Evolutionary conservation across 352 stramenopile species (phyloP).

Genomic region (Saprolegnia diclina): DNA sequence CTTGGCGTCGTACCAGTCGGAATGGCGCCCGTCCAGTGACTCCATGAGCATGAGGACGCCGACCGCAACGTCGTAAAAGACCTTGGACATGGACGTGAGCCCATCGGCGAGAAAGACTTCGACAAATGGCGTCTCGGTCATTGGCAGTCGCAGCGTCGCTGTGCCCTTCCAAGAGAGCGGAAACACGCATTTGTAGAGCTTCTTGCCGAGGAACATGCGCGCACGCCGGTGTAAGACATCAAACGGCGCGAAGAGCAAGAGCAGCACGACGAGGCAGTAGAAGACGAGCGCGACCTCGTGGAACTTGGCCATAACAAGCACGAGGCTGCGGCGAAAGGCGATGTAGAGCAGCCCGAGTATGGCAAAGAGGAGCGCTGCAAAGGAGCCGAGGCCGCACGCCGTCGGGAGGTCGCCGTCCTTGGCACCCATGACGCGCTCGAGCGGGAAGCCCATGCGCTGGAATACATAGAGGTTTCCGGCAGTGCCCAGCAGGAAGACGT

Average conservation of each 20-base stretch:
- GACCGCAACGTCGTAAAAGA: conserved; percentile 62
- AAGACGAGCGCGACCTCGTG: conserved; percentile 46
- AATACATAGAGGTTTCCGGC: conserved; percentile 64
- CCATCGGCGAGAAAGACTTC: conserved; percentile 78
- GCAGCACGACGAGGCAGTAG: conserved; percentile 41
- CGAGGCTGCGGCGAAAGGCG: conserved; percentile 37
- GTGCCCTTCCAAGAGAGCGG: conserved; percentile 11
- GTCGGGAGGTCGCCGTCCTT: conserved; percentile 55
- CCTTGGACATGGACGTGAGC: conserved; percentile 80
- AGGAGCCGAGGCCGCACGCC: conserved; percentile 37
- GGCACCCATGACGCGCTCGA: conserved; percentile 69
- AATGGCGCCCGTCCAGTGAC: conserved; percentile 42
- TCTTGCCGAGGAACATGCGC: conserved; percentile 49
- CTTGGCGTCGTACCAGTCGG: conserved; percentile 57
- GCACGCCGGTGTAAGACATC: conserved; percentile 64
- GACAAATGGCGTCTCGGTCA: conserved; percentile 41
- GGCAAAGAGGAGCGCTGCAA: conserved; percentile 33
- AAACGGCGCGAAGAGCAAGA: conserved; percentile 57
- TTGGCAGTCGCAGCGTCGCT: background rate
- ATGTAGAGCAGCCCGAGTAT: conserved; percentile 62
- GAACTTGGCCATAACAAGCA: conserved; percentile 4
- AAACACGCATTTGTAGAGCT: conserved; percentile 17
- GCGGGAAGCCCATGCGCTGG: conserved; percentile 43
- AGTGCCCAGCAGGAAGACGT: conserved; percentile 55
- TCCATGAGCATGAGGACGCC: conserved; percentile 56